Evolutionary conservation across 257 asterid genomes (phyloP), one percentile per base, ranked within the genome.

Genomic region (Solanum appendiculatum): DNA sequence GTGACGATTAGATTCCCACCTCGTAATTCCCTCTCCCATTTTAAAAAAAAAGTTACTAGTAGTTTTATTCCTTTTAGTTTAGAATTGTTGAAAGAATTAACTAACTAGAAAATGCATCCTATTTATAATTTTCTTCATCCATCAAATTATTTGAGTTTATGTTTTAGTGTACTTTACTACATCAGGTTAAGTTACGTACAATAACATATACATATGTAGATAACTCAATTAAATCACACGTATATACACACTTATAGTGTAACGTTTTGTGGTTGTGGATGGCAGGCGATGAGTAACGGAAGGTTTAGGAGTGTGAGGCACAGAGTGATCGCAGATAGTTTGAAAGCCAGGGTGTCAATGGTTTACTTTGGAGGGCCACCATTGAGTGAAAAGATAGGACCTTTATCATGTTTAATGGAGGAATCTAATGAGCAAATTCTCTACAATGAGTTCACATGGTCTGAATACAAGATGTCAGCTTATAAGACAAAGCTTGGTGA

Each of bases 281-380:
- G 18, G 25, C 63, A 78, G 84, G 84, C 48, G 6, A 78, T 78
- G 64, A 78, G 84, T 78, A 78, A 78, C 12, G 84, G 84, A 2
- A 78, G 64, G 63, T 78, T 78, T 78, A 78, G 5, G 39, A 78
- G 84, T 44, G 84, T 78, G n/a, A 10, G 64, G 39, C 84, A 78
- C 64, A 78, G 84, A 42, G 84, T 78, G 64, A 0, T 78, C 27
- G 40, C 64, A 16, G 39, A 78, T 27, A 8, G 84, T 27, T 25
- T 78, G 40, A 78, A 27, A 9, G 56, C 84, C 40, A 78, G 84
- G 84, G 39, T 83, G 73, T 83, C 86, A 2, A 83, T 83, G 86
- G 7, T 83, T 60, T 83, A 83, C n/a, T 83, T 83, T 78, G 84
- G 84, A 78, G 84, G 84, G 15, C 84, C 84, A 44, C 84, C 84